phyloP scores from a whole-genome alignment of 306 rosid genomes.

The Quercus wislizeni region DNA sequence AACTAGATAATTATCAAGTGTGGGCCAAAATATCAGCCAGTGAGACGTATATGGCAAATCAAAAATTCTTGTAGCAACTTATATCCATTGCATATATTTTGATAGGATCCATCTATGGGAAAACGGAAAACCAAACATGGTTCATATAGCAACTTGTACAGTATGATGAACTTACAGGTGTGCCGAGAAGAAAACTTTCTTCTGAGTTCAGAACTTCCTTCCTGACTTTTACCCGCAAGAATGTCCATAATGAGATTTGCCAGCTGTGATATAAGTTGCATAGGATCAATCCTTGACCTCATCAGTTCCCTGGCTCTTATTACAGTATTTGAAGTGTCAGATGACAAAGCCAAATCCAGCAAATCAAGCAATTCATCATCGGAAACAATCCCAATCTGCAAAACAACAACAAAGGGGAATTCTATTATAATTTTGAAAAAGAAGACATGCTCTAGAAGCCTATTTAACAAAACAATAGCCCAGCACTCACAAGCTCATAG shows the following conservation, averaged over 20 bases:
- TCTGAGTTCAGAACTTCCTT: conserved; percentile 45
- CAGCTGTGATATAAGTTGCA: conserved; percentile 78
- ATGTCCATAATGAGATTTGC: conserved; percentile 89
- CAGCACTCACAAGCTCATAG: conserved; percentile 70
- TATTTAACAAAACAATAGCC: conserved; percentile 5
- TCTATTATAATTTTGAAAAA: conserved; percentile 4
- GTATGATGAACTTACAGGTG: conserved; percentile 44
- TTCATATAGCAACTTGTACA: neutral
- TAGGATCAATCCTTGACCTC: conserved; percentile 78
- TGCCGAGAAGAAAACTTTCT: conserved; percentile 46
- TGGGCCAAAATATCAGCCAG: neutral
- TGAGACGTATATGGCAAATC: neutral
- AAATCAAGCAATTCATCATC: conserved; percentile 78
- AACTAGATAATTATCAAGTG: neutral
- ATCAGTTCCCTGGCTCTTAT: conserved; percentile 74
- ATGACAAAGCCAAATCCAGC: conserved; percentile 85
- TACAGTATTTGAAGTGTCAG: conserved; percentile 77
- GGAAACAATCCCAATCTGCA: conserved; percentile 76
- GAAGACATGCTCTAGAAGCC: neutral
- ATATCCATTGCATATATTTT: neutral
- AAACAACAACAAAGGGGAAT: conserved; percentile 15
- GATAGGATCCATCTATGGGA: neutral
- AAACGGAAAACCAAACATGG: neutral
- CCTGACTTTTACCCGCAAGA: conserved; percentile 69
- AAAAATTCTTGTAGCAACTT: neutral